These are phyloP conservation scores for Solanum aculeatissimum DNA, from an alignment of 305 asterid genomes.

Conservation along the genomic window DNA sequence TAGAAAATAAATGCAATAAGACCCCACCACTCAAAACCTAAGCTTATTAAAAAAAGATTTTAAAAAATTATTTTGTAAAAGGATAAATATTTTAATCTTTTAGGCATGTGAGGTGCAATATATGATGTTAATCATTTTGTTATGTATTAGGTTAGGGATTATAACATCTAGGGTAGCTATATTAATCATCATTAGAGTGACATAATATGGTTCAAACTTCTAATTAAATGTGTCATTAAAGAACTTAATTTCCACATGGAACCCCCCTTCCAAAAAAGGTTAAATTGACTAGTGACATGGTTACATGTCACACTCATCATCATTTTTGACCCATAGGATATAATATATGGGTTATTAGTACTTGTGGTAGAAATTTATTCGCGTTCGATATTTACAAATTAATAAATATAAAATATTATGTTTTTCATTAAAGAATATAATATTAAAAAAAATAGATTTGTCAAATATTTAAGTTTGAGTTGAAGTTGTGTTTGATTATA, in stretches of 20 bases:
- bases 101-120: constrained; percentile 47
- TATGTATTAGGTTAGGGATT: constrained; percentile 36
- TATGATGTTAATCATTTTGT: constrained; percentile 33
- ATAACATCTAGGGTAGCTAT: constrained; percentile 7
- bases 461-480: no score
- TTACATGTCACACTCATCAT: constrained; percentile 8
- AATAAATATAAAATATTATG: background rate
- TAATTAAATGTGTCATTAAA: constrained; percentile 1
- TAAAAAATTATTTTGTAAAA: background rate
- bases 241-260: background rate
- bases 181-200: constrained; percentile 37
- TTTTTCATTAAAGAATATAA: background rate
- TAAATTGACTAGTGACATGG: constrained; percentile 14
- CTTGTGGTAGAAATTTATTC: background rate
- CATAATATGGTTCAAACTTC: constrained; percentile 9
- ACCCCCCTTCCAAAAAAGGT: constrained; percentile 1
- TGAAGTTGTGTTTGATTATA: no score
- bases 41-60: background rate
- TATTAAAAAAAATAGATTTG: no score
- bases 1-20: constrained; percentile 11
- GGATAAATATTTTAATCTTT: constrained; percentile 9
- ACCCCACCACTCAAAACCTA: constrained; percentile 40
- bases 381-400: no score
- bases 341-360: background rate
- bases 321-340: background rate